Evolutionary conservation across 2,329 filamentous ascomycete species (phyloP).

Genomic region (Talaromyces amestolkiae): DNA sequence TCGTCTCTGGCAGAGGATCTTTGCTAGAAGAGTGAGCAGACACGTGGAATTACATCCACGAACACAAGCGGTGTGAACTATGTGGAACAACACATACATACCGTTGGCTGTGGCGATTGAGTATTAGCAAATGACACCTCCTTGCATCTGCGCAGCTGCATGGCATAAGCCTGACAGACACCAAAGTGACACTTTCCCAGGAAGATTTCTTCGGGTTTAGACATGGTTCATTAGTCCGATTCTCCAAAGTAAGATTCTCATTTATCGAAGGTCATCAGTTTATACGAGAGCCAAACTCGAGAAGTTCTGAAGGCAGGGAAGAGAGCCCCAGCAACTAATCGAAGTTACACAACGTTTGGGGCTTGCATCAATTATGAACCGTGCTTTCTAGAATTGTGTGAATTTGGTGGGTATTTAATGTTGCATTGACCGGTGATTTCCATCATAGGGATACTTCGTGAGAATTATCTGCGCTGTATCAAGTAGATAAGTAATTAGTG

Average conservation of each 20-base stretch:
- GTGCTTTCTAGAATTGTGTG: neutral
- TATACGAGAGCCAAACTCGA: neutral
- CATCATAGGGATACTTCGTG: neutral
- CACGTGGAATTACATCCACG: neutral
- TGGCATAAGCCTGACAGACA: neutral
- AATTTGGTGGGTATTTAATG: neutral
- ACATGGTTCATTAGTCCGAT: neutral
- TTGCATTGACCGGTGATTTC: neutral
- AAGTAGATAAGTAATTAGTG: too few species aligned
- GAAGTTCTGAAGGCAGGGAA: neutral
- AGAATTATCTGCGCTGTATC: neutral
- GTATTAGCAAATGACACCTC: neutral
- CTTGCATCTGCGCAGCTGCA: neutral
- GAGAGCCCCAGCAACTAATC: neutral
- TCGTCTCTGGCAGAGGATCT: too few species aligned
- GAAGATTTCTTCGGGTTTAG: neutral
- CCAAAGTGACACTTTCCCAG: neutral
- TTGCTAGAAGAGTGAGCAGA: neutral
- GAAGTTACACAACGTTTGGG: neutral
- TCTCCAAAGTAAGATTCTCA: neutral
- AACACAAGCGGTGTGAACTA: neutral
- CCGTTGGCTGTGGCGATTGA: neutral
- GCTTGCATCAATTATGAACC: neutral
- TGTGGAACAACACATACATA: neutral
- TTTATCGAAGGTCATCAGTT: neutral